phyloP scores from a whole-genome alignment of 768 basidiomycete species.

The Suillus placidus region DNA sequence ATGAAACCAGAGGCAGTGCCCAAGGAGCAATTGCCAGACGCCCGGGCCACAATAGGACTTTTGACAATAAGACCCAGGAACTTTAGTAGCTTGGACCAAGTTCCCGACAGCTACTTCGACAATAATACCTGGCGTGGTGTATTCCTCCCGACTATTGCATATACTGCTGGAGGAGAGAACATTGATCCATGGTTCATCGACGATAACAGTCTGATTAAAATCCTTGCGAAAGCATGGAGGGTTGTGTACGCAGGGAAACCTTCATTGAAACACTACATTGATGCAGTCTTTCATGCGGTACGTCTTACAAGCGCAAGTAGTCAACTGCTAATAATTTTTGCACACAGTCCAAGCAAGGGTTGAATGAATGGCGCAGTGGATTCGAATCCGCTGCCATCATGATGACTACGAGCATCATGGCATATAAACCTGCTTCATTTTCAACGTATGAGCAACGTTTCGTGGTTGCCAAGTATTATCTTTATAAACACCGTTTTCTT shows the following conservation, averaged over 20 bases:
- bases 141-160: conserved; percentile 1
- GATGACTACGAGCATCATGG: background rate
- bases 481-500: background rate
- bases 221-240: conserved; percentile 6
- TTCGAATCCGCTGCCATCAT: background rate
- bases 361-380: background rate
- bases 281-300: background rate
- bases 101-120: background rate
- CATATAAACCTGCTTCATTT: background rate
- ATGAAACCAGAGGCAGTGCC: background rate
- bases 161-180: conserved; percentile 1
- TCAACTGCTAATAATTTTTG: background rate
- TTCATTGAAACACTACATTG: background rate
- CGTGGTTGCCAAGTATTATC: background rate
- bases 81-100: background rate
- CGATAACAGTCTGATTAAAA: background rate
- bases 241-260: conserved; percentile 9
- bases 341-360: conserved; percentile 1
- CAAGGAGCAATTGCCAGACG: background rate
- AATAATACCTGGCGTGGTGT: background rate
- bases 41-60: background rate
- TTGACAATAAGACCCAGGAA: background rate
- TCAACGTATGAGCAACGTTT: background rate
- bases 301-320: background rate
- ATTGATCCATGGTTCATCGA: conserved; percentile 3